Evolutionary conservation across 345 rosid species (phyloP).

Genomic region (Abelmoschus esculentus): DNA sequence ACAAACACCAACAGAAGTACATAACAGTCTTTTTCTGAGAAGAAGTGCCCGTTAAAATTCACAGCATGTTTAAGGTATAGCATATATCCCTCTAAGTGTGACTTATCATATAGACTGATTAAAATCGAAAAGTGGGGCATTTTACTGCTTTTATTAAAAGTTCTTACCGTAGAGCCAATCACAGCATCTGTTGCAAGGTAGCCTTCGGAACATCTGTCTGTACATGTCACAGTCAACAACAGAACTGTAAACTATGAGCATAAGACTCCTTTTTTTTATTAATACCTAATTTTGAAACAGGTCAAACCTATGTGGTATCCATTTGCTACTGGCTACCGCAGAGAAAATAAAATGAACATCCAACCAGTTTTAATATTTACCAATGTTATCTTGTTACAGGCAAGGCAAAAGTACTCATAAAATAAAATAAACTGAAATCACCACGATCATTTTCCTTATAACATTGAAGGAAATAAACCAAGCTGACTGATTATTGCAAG

Average conservation of each 20-base stretch:
- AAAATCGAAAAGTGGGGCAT: background rate
- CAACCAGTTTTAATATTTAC: background rate
- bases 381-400: background rate
- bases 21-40: background rate
- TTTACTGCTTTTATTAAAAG: conserved; percentile 8
- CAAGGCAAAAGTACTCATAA: background rate
- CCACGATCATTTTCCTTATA: background rate
- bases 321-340: background rate
- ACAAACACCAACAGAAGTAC: background rate
- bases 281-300: background rate
- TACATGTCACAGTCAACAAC: conserved; percentile 16
- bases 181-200: conserved; percentile 80
- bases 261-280: background rate
- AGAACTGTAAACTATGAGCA: conserved; percentile 2
- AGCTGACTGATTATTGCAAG: background rate
- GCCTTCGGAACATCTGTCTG: conserved; percentile 86
- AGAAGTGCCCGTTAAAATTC: background rate
- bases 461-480: background rate
- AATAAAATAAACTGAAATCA: background rate
- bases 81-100: background rate
- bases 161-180: conserved; percentile 67
- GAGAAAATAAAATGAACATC: background rate
- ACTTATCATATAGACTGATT: background rate
- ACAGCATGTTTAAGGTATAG: background rate
- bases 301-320: background rate